phyloP scores from a whole-genome alignment of 352 stramenopile species.

The Globisporangium polare region DNA sequence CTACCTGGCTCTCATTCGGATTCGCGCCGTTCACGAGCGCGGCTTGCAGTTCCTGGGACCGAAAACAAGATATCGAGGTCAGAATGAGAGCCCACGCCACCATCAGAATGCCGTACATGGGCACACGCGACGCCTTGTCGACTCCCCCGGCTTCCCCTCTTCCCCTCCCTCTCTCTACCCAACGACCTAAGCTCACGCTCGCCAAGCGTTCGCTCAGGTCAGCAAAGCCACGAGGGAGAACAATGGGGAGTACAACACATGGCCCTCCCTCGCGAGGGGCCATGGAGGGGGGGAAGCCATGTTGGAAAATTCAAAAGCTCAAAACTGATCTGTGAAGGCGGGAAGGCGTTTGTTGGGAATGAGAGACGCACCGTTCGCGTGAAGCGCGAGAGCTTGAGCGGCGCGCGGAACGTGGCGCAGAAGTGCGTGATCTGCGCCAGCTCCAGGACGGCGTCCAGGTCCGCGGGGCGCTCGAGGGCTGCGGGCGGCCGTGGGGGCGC shows the following conservation, averaged over 20 bases:
- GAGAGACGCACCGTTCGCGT: constrained; percentile 59
- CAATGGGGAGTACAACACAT: neutral
- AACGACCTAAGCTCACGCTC: neutral
- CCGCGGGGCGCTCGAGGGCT: constrained; percentile 15
- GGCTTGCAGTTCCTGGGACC: constrained; percentile 55
- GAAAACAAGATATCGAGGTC: neutral
- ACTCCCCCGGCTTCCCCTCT: neutral
- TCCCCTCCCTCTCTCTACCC: neutral
- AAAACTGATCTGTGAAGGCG: neutral
- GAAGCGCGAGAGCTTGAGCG: constrained; percentile 66
- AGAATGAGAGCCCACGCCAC: neutral
- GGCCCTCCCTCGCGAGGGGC: neutral
- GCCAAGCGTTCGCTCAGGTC: neutral
- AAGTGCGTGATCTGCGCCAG: constrained; percentile 77
- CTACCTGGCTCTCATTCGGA: constrained; percentile 37
- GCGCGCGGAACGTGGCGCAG: constrained; percentile 63
- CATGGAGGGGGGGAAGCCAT: neutral
- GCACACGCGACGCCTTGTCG: neutral
- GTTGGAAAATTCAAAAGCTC: constrained; percentile 7
- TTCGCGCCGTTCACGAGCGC: constrained; percentile 45
- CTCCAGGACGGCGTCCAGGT: constrained; percentile 38
- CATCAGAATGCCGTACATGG: neutral
- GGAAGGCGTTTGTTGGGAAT: neutral
- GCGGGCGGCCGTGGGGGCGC: constrained; percentile 5
- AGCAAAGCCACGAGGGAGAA: neutral